A percentile compares a stretch with the other conserved stretches of the same genome.
Conservation (phyloP, 176 grass and related monocot species). For the Panicum miliaceum region DNA sequence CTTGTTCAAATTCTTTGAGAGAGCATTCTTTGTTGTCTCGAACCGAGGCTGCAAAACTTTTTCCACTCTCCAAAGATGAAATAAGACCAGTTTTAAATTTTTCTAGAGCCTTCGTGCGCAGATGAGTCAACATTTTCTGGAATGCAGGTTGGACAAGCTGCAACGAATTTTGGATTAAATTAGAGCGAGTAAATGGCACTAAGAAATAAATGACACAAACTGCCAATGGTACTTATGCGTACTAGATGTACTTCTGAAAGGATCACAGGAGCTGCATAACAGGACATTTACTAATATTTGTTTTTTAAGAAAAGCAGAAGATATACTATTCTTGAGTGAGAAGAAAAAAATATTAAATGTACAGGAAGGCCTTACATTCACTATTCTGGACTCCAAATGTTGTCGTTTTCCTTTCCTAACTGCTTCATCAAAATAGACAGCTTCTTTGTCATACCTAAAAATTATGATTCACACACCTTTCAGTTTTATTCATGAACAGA, state of each 20-base stretch:
- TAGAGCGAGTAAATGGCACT: constrained; percentile 27
- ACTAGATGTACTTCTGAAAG: neutral
- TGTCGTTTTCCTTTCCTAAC: constrained; percentile 87
- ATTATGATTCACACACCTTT: constrained; percentile 23
- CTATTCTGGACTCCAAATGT: constrained; percentile 72
- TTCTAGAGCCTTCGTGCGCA: constrained; percentile 70
- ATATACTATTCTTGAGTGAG: neutral
- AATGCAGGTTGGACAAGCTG: constrained; percentile 91
- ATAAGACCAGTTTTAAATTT: constrained; percentile 82
- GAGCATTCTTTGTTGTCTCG: constrained; percentile 60
- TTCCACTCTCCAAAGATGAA: constrained; percentile 59
- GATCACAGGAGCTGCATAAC: neutral
- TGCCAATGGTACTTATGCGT: neutral
- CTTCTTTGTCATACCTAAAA: constrained; percentile 91
- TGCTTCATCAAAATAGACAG: constrained; percentile 91
- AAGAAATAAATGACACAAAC: constrained; percentile 15
- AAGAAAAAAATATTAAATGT: constrained; percentile 1
- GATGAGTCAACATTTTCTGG: constrained; percentile 75
- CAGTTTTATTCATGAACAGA: constrained; percentile 24
- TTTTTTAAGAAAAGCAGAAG: neutral
- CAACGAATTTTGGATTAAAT: constrained; percentile 19
- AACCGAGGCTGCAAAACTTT: constrained; percentile 66
- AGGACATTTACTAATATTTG: neutral
- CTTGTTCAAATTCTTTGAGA: constrained; percentile 68
- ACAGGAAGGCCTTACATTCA: constrained; percentile 65